These are phyloP conservation scores for Basidiobolus meristosporus DNA, from an alignment of 371 early-diverging fungal genomes.

Conservation along the genomic window DNA sequence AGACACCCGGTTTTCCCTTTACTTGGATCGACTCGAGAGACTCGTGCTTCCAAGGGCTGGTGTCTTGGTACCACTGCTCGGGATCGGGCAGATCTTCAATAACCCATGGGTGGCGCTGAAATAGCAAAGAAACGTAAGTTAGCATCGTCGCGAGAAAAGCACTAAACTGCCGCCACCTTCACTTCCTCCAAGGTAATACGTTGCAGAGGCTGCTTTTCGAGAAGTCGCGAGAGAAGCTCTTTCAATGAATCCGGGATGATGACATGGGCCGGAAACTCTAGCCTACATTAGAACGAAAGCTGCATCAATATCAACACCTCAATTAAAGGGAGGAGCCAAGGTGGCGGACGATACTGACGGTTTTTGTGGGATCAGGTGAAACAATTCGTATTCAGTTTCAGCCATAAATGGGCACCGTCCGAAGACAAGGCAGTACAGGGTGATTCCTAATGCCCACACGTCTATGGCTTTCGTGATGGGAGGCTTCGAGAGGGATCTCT, in stretches of 20 bases:
- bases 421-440: conserved; percentile 89
- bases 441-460: conserved; percentile 97
- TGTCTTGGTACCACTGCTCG: conserved; percentile 33
- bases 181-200: conserved; percentile 72
- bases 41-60: conserved; percentile 27
- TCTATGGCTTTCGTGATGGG: conserved; percentile 80
- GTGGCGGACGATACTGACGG: conserved; percentile 7
- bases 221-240: conserved; percentile 45
- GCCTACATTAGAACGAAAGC: conserved; percentile 6
- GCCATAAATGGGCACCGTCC: conserved; percentile 95
- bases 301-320: neutral
- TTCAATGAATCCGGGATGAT: conserved; percentile 13
- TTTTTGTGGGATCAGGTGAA: conserved; percentile 67
- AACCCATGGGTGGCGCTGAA: conserved; percentile 72
- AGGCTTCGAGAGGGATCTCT: conserved; percentile 10
- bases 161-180: conserved; percentile 41
- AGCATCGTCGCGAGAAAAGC: neutral
- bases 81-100: conserved; percentile 43
- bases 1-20: conserved; percentile 41
- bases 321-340: neutral
- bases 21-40: conserved; percentile 41
- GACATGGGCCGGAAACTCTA: conserved; percentile 30
- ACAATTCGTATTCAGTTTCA: conserved; percentile 89
- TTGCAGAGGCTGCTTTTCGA: conserved; percentile 71
- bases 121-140: neutral